A percentile compares a stretch with the other conserved stretches of the same genome.
phyloP scores from a whole-genome alignment of 2,329 filamentous ascomycete genomes.

The Botrytis elliptica region DNA sequence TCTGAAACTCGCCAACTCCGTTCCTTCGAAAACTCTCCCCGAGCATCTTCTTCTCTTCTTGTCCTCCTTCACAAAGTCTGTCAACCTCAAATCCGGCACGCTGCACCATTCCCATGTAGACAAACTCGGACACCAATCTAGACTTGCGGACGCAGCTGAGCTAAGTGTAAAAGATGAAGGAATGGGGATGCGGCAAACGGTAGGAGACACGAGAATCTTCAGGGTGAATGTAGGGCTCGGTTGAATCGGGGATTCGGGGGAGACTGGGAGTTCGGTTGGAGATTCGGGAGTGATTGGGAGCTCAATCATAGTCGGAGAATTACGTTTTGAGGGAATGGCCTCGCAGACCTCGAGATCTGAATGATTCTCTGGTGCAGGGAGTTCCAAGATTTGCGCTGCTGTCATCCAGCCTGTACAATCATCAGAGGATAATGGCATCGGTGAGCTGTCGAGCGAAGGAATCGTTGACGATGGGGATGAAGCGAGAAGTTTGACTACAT shows the following conservation, averaged over 20 bases:
- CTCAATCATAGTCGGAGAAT: not conserved
- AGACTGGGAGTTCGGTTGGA: too few relatives aligned
- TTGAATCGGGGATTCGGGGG: not conserved
- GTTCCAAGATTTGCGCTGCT: not conserved
- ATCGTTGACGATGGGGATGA: not conserved
- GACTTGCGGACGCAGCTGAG: not conserved
- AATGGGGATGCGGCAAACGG: not conserved
- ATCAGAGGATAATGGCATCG: not conserved
- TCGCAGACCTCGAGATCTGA: not conserved
- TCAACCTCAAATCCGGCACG: conserved; percentile 7
- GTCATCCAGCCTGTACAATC: not conserved
- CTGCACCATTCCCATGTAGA: conserved; percentile 10
- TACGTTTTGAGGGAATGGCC: too few relatives aligned
- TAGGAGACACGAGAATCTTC: not conserved
- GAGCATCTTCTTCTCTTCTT: not conserved
- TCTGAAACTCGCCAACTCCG: not conserved
- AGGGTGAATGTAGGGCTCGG: not conserved
- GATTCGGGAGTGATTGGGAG: not conserved
- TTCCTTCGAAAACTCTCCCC: not conserved
- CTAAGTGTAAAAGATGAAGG: not conserved
- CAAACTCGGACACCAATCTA: conserved; percentile 1
- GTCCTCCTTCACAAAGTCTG: not conserved
- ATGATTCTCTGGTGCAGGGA: not conserved
- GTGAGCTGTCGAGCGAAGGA: not conserved
- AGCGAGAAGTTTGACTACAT: not conserved